phyloP scores from a whole-genome alignment of 352 stramenopile species.

The Globisporangium nodosum region DNA sequence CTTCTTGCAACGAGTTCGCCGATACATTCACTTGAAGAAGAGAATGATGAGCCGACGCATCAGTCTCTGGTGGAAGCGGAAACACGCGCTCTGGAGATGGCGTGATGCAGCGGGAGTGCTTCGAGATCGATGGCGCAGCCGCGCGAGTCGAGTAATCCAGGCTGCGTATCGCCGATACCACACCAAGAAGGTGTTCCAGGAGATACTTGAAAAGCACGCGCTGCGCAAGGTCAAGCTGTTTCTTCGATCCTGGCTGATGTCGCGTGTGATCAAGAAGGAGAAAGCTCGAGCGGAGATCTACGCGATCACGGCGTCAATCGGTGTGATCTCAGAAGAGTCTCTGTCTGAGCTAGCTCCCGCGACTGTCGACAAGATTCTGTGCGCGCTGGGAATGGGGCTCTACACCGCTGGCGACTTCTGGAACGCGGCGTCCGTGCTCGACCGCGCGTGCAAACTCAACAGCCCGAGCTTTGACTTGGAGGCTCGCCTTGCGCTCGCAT shows the following conservation, averaged over 20 bases:
- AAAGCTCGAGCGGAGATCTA: slow-evolving; percentile 23
- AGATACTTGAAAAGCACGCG: slow-evolving; percentile 28
- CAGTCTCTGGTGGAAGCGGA: slow-evolving; percentile 38
- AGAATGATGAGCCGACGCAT: slow-evolving; percentile 40
- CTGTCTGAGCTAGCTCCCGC: slow-evolving; percentile 14
- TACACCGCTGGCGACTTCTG: slow-evolving; percentile 47
- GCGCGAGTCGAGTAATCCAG: slow-evolving; percentile 43
- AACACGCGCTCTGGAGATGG: slow-evolving; percentile 21
- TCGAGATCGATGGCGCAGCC: slow-evolving; percentile 11
- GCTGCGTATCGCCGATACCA: slow-evolving; percentile 24
- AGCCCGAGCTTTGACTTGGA: slow-evolving; percentile 1
- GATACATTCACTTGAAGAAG: slow-evolving; percentile 41
- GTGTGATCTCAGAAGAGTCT: background rate
- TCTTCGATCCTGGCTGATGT: slow-evolving; percentile 43
- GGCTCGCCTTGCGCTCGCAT: slow-evolving; percentile 29
- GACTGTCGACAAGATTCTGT: slow-evolving; percentile 27
- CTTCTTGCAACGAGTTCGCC: slow-evolving; percentile 35
- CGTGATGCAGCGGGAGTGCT: slow-evolving; percentile 10
- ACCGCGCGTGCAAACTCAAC: slow-evolving; percentile 20
- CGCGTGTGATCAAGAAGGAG: slow-evolving; percentile 38
- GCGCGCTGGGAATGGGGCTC: slow-evolving; percentile 29
- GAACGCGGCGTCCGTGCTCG: slow-evolving; percentile 46
- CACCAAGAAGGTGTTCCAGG: slow-evolving; percentile 22
- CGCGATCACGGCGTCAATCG: slow-evolving; percentile 11
- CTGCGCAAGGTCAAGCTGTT: slow-evolving; percentile 24